These are phyloP conservation scores for Rhodotorula mucilaginosa DNA, from an alignment of 1,284 basidiomycete species.

Conservation along the genomic window DNA sequence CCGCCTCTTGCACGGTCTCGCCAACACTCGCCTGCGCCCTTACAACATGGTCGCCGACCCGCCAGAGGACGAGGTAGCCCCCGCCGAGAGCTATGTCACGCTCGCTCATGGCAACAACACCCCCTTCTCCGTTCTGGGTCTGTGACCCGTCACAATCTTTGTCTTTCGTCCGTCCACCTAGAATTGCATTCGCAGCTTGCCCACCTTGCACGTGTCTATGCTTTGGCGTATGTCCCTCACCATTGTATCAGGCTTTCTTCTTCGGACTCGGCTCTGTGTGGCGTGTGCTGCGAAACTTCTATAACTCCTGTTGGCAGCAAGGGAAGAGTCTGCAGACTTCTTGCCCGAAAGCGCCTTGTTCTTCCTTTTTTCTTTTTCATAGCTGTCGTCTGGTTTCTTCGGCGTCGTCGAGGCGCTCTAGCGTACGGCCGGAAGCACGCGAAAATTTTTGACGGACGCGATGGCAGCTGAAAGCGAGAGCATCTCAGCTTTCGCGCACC, in stretches of 20 bases:
- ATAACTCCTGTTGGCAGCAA: too few species aligned
- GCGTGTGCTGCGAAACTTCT: too few species aligned
- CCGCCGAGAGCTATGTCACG: slow-evolving; percentile 4
- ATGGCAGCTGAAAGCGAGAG: too few species aligned
- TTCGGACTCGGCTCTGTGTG: not conserved
- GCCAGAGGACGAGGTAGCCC: not conserved
- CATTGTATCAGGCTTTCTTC: not conserved
- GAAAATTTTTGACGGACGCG: too few species aligned
- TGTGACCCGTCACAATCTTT: slow-evolving; percentile 1
- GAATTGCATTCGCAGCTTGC: not conserved
- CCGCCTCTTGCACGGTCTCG: slow-evolving; percentile 26
- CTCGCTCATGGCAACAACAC: slow-evolving; percentile 27
- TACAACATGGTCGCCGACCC: slow-evolving; percentile 12
- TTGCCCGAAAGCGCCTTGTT: too few species aligned
- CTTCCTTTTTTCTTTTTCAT: not conserved
- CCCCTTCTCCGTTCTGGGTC: slow-evolving; percentile 29
- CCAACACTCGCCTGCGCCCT: slow-evolving; percentile 22
- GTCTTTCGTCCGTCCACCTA: not conserved
- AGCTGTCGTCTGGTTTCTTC: too few species aligned
- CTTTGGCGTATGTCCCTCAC: not conserved
- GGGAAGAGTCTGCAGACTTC: too few species aligned
- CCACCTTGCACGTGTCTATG: too few species aligned
- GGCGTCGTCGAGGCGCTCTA: not conserved
- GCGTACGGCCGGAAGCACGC: not conserved
- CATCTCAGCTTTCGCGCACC: not conserved